Percentiles rank a stretch among this genome's conserved stretches.
Evolutionary conservation across 257 asterid species (phyloP).

Genomic region (Nicotiana attenuata): DNA sequence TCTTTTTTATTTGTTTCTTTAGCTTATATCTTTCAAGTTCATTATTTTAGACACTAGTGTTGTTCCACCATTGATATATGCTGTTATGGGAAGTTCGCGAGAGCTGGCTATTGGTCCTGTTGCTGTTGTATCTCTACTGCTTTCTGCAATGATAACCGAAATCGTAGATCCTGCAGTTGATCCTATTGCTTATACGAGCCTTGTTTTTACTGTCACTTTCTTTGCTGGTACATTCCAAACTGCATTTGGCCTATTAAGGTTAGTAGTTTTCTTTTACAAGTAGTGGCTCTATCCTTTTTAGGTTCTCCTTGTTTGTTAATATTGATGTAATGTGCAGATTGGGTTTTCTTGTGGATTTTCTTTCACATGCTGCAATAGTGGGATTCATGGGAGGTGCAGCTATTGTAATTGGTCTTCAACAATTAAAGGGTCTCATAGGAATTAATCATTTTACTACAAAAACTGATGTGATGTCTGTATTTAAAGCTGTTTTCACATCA

Average conservation of each 20-base stretch:
- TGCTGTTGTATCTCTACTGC: constrained; percentile 27
- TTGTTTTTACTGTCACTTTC: constrained; percentile 34
- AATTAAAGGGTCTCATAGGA: constrained; percentile 65
- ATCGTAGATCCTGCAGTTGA: constrained; percentile 29
- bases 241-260: constrained; percentile 41
- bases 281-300: no score
- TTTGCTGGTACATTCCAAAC: constrained; percentile 30
- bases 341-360: constrained; percentile 85
- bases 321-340: constrained; percentile 23
- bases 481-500: constrained; percentile 45
- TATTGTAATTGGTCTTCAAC: constrained; percentile 78
- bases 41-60: constrained; percentile 28
- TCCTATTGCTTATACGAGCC: constrained; percentile 24
- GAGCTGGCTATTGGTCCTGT: constrained; percentile 39
- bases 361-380: constrained; percentile 80
- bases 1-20: background rate
- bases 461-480: constrained; percentile 60
- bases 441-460: constrained; percentile 52
- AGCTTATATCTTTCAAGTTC: background rate
- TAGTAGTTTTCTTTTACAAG: background rate
- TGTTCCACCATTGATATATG: constrained; percentile 35
- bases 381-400: constrained; percentile 93
- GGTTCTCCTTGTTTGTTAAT: background rate
- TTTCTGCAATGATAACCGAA: constrained; percentile 17
- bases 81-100: constrained; percentile 36